Base-by-base conservation (phyloP, 192 early-diverging fungal species). In the Backusella psychrophila region DNA sequence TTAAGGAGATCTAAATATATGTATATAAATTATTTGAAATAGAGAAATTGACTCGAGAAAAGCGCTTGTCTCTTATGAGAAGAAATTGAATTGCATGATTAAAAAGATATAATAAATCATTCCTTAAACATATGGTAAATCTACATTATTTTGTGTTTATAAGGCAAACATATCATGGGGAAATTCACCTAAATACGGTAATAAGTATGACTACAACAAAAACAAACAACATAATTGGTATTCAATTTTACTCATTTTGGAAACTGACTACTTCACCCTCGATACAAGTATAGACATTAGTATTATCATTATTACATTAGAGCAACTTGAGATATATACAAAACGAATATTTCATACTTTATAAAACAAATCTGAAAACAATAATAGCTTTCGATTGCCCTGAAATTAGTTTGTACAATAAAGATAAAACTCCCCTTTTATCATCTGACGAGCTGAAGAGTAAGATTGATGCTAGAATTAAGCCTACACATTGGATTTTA, bases 371-470 rank as follows among this genome's bases (percentile, higher is more conserved):
- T n/a, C 46, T 49, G 46, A 49, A 49, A 49, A 49, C 46, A 49
- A 49, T n/a, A 49, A 49, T n/a, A 49, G n/a, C 19, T 49, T 49
- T 29, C 26, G 56, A 63, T 63, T 23, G 56, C 26, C 56, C 56
- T 63, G 56, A 63, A 63, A 63, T 63, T 63, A 63, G 21, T 29
- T 26, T 63, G 14, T 63, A 49, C 46, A n/a, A 49, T 49, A 23
- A 9, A 53, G n/a, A 63, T 63, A 26, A 63, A 26, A 9, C 8
- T 29, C 56, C 23, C 56, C 56, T 63, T 63, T 63, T 63, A 63
- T 63, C 56, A 63, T 63, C 56, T 63, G 56, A 63, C 56, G 56
- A 63, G 56, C 23, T 63, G 53, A 21, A 63, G 21, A 63, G 56
- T 8, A 63, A 26, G 12, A 6, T 6, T 49, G n/a, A n/a, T n/a